Base-by-base conservation (phyloP, 495 filamentous ascomycete species). In the Penicillium egyptiacum region DNA sequence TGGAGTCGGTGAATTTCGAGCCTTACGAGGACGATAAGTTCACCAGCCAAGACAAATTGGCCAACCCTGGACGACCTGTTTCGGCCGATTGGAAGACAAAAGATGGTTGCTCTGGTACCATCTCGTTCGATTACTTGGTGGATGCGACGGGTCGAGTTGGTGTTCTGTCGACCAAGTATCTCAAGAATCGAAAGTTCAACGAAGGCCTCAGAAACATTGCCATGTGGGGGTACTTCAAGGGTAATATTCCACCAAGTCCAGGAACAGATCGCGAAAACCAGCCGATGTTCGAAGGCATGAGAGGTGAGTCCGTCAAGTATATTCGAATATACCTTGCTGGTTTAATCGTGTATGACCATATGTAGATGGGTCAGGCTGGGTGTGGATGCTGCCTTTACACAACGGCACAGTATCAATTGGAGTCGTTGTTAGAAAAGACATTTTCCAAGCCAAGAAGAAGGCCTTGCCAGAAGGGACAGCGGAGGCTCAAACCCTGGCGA, bases 351-450 rank as follows among this genome's bases (percentile, higher is more conserved):
- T 42, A 42, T 42, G 40, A 41, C 40, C 11, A 6, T 12, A 37
- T 41, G 28, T 23, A 75, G 73, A 76, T 60, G 68, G 43, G 4
- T 74, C 71, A 55, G 77, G 76, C 33, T 80, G 75, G 77, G 63
- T 52, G 17, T 80, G 76, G 76, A 52, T 61, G 50, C 78, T 80
- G 47, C 76, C 77, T 19, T 64, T 80, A 22, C 74, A 78, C 60
- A 62, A 79, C 51, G 70, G 70, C 30, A 78, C 70, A 7, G 41
- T 56, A 11, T 78, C 76, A 6, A 65, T 79, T n/a, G 77, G 76
- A 12, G 58, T 75, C 12, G 73, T 75, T 10, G 65, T 64, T 54
- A 64, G 64, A n/a, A 74, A 77, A 52, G 66, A 76, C 14, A 39
- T 70, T 7, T 56, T 60, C 7, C 56, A 43, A 8, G 30, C 20